phyloP scores from a whole-genome alignment of 805 yeast species.

The Scheffersomyces spartinae region DNA sequence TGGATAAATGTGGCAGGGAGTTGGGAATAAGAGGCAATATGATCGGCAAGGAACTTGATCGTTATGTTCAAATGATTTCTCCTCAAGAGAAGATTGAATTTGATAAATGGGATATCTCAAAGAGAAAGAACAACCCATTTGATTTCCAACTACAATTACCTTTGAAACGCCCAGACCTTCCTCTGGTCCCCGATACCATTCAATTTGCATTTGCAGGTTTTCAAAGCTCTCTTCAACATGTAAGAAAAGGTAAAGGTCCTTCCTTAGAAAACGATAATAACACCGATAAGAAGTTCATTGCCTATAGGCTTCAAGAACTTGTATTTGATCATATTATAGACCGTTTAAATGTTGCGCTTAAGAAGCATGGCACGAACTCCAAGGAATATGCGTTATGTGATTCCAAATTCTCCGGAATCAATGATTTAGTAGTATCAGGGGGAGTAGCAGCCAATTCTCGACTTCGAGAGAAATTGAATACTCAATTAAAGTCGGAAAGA shows the following conservation, averaged over 20 bases:
- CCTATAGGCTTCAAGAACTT: conserved; percentile 48
- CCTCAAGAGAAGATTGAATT: conserved; percentile 14
- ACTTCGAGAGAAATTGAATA: conserved; percentile 37
- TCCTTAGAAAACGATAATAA: no score
- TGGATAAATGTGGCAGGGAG: conserved; percentile 86
- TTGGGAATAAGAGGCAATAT: conserved; percentile 72
- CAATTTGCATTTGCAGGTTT: conserved; percentile 73
- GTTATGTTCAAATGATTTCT: conserved; percentile 25
- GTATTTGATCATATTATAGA: conserved; percentile 64
- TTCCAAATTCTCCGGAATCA: conserved; percentile 30
- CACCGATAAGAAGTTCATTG: conserved; percentile 41
- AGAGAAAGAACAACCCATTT: conserved; percentile 12
- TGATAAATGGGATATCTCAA: conserved; percentile 9
- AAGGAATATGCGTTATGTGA: conserved; percentile 12
- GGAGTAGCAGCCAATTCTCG: conserved; percentile 79
- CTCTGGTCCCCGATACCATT: conserved; percentile 14
- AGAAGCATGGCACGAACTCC: conserved; percentile 15
- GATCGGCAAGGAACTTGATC: conserved; percentile 78
- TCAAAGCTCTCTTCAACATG: conserved; percentile 44
- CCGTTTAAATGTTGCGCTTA: conserved; percentile 44
- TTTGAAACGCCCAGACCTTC: conserved; percentile 19
- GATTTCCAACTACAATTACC: conserved; percentile 19
- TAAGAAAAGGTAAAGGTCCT: no score
- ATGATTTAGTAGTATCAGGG: conserved; percentile 73
- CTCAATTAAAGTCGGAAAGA: conserved; percentile 17